These are phyloP conservation scores for Acorus gramineus DNA, from an alignment of 106 monocot species.

Conservation along the genomic window DNA sequence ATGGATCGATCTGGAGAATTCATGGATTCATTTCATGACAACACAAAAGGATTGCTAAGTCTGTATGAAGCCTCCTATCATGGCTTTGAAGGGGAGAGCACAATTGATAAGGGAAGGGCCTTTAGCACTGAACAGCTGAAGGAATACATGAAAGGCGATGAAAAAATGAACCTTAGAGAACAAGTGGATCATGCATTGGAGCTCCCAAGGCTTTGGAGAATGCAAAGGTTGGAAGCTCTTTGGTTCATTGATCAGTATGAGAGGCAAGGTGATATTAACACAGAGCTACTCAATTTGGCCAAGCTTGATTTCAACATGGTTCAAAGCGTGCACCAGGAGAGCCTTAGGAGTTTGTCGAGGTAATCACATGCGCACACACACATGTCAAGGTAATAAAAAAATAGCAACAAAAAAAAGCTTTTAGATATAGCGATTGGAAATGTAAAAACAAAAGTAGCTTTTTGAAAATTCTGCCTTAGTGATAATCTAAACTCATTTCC, in stretches of 20 bases:
- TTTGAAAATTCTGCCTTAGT: too few relatives aligned
- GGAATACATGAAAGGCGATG: neutral
- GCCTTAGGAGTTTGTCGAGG: constrained; percentile 19
- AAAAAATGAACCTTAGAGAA: neutral
- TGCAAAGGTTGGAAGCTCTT: constrained; percentile 10
- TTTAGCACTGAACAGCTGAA: constrained; percentile 1
- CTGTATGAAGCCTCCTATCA: constrained; percentile 15
- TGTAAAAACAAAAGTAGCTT: too few relatives aligned
- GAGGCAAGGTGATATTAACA: constrained; percentile 1
- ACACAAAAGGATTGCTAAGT: constrained; percentile 1
- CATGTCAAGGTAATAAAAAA: too few relatives aligned
- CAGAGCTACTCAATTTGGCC: constrained; percentile 4
- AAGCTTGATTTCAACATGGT: constrained; percentile 19
- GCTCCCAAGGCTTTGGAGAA: constrained; percentile 19
- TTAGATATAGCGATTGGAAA: too few relatives aligned
- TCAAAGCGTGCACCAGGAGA: constrained; percentile 11
- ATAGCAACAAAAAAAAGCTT: too few relatives aligned
- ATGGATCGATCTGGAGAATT: constrained; percentile 2
- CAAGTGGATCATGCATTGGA: constrained; percentile 13
- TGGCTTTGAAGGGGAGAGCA: constrained; percentile 10
- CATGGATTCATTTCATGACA: constrained; percentile 1
- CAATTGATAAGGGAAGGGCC: neutral
- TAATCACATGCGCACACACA: neutral
- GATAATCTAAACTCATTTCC: too few relatives aligned
- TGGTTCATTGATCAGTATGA: constrained; percentile 13